A percentile compares a stretch with the other conserved stretches of the same genome.
These are phyloP conservation scores for Fusarium xylarioides DNA, from an alignment of 2,329 filamentous ascomycete genomes.

Conservation along the genomic window DNA sequence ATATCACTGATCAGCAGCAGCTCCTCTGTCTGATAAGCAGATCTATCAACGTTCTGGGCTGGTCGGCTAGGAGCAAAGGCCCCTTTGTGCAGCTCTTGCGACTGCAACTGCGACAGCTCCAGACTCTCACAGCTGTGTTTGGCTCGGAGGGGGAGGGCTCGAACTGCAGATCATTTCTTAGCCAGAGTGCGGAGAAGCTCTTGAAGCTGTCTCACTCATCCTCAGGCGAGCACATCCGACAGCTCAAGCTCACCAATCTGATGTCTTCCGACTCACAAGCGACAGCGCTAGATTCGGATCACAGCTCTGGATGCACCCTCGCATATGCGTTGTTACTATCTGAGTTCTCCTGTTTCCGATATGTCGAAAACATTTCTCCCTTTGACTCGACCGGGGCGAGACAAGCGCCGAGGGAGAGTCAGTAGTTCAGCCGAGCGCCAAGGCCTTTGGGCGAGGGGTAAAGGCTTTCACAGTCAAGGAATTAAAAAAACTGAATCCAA, in stretches of 20 bases:
- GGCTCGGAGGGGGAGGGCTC: neutral
- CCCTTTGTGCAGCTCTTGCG: conserved; percentile 5
- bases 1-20: conserved; percentile 15
- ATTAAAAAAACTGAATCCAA: neutral
- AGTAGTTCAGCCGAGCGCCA: conserved; percentile 14
- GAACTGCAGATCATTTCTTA: conserved; percentile 28
- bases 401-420: conserved; percentile 7
- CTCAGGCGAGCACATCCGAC: conserved; percentile 17
- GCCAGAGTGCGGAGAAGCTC: conserved; percentile 30
- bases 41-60: conserved; percentile 25
- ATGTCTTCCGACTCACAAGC: conserved; percentile 1
- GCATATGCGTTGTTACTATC: neutral
- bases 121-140: conserved; percentile 2
- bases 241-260: conserved; percentile 5
- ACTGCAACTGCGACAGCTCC: conserved; percentile 4
- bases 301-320: conserved; percentile 9
- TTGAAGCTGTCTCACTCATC: conserved; percentile 21
- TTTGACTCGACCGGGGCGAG: conserved; percentile 7
- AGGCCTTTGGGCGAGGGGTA: conserved; percentile 9
- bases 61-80: neutral
- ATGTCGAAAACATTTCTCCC: conserved; percentile 15
- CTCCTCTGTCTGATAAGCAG: conserved; percentile 13
- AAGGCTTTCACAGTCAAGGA: neutral
- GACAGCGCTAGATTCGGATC: neutral
- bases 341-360: conserved; percentile 16